Conservation (phyloP, 75 land plant species). For the Sequoia sempervirens region DNA sequence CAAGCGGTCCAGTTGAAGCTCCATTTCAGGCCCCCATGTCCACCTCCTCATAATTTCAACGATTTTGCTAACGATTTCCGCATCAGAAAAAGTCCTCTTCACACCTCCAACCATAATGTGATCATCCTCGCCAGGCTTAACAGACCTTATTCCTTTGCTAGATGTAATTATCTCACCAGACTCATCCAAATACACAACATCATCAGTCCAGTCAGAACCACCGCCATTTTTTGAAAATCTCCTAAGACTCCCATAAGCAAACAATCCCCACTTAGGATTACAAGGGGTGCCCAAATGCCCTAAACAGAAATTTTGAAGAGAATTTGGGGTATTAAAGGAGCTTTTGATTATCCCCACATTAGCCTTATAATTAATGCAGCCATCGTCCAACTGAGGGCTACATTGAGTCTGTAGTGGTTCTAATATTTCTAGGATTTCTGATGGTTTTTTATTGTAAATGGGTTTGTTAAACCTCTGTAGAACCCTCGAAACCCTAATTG, state of each 20-base stretch:
- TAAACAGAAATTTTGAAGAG: not conserved
- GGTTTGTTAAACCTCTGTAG: not conserved
- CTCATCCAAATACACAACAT: slow-evolving; percentile 67
- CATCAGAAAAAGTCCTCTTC: slow-evolving; percentile 45
- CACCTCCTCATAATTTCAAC: slow-evolving; percentile 55
- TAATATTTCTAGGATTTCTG: not conserved
- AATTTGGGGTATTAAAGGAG: not conserved
- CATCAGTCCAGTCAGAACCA: slow-evolving; percentile 54
- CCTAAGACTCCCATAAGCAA: not conserved
- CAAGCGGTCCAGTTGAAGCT: slow-evolving; percentile 51
- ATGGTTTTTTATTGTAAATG: not conserved
- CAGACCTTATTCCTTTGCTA: slow-evolving; percentile 57
- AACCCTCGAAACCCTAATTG: not conserved
- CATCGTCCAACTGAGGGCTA: not conserved
- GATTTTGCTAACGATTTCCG: slow-evolving; percentile 54
- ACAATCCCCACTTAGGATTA: not conserved
- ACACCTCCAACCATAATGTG: slow-evolving; percentile 59
- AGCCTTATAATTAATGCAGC: not conserved
- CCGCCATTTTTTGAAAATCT: not conserved
- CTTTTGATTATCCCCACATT: not conserved
- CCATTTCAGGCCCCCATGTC: slow-evolving; percentile 79
- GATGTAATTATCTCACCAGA: slow-evolving; percentile 47
- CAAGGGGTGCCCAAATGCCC: not conserved
- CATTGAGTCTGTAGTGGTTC: not conserved
- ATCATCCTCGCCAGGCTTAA: slow-evolving; percentile 54